A percentile compares a stretch with the other conserved stretches of the same genome.
Conservation (phyloP, 768 basidiomycete species). For the Tylopilus sp. region DNA sequence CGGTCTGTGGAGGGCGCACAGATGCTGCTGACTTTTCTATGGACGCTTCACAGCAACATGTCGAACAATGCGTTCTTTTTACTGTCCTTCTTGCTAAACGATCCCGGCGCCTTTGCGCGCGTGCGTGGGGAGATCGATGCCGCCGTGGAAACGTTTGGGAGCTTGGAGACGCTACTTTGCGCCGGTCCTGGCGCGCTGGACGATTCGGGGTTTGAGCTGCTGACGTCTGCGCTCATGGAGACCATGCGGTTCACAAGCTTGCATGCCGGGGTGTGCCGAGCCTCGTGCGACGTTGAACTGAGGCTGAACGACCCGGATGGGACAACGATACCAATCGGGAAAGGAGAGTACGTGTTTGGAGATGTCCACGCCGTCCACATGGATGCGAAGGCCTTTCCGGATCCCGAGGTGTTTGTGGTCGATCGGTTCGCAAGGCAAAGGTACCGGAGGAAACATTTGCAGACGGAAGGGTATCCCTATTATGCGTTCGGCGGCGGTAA, state of each 20-base stretch:
- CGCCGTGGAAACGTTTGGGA: constrained; percentile 9
- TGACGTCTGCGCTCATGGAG: constrained; percentile 24
- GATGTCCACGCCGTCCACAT: constrained; percentile 18
- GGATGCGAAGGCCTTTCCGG: constrained; percentile 8
- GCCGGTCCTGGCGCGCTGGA: constrained; percentile 13
- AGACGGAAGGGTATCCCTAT: constrained; percentile 12
- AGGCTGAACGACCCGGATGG: neutral
- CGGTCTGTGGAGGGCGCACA: constrained; percentile 12
- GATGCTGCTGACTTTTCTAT: constrained; percentile 18
- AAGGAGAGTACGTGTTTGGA: constrained; percentile 20
- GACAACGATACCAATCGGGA: constrained; percentile 9
- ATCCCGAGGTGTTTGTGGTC: constrained; percentile 14
- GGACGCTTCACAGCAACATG: constrained; percentile 17
- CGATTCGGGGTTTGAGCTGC: constrained; percentile 8
- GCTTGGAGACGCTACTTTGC: constrained; percentile 9
- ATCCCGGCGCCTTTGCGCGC: constrained; percentile 41
- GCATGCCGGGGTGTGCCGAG: constrained; percentile 10
- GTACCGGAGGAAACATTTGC: constrained; percentile 12
- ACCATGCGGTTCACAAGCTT: constrained; percentile 18
- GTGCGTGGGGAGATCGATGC: constrained; percentile 45
- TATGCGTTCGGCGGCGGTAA: constrained; percentile 16
- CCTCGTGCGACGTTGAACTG: constrained; percentile 16
- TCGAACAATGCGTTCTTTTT: constrained; percentile 19
- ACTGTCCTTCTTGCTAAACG: constrained; percentile 35
- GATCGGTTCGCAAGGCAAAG: constrained; percentile 19